phyloP scores from a whole-genome alignment of 805 yeast genomes.

The Kodamaea kaohsiungensis region DNA sequence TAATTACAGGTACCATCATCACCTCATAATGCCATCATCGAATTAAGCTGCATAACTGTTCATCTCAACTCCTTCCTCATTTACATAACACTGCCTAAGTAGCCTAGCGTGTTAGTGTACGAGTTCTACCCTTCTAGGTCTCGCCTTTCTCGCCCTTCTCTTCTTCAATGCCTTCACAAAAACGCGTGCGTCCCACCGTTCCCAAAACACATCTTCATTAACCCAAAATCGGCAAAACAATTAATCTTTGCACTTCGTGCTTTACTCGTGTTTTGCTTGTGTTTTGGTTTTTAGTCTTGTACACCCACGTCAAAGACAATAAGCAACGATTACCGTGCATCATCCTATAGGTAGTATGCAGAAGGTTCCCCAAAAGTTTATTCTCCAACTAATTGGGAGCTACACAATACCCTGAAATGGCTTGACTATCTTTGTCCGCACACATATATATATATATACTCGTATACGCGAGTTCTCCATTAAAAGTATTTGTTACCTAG shows the following conservation, averaged over 20 bases:
- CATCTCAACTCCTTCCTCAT: background rate
- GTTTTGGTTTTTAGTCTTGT: slow-evolving; percentile 2
- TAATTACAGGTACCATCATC: background rate
- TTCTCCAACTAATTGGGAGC: background rate
- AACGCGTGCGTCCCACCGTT: background rate
- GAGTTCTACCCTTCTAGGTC: background rate
- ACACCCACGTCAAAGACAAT: slow-evolving; percentile 1
- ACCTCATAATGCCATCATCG: background rate
- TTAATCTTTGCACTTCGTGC: background rate
- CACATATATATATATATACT: background rate
- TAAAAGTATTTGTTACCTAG: background rate
- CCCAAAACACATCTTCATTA: background rate
- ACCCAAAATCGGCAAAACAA: slow-evolving; percentile 1
- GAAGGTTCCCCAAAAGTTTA: slow-evolving; percentile 1
- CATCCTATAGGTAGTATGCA: background rate
- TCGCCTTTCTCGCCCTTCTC: background rate
- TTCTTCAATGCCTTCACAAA: background rate
- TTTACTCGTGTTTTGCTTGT: slow-evolving; percentile 2
- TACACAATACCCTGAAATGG: background rate
- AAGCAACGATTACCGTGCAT: slow-evolving; percentile 3
- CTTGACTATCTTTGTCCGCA: background rate
- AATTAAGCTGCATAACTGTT: background rate
- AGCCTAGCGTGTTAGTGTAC: background rate
- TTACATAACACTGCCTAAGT: background rate
- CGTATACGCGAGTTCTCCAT: background rate